Evolutionary conservation across 352 stramenopile genomes (phyloP), one percentile per base, ranked within the genome.

Genomic region (Aphanomyces cochlioides): DNA sequence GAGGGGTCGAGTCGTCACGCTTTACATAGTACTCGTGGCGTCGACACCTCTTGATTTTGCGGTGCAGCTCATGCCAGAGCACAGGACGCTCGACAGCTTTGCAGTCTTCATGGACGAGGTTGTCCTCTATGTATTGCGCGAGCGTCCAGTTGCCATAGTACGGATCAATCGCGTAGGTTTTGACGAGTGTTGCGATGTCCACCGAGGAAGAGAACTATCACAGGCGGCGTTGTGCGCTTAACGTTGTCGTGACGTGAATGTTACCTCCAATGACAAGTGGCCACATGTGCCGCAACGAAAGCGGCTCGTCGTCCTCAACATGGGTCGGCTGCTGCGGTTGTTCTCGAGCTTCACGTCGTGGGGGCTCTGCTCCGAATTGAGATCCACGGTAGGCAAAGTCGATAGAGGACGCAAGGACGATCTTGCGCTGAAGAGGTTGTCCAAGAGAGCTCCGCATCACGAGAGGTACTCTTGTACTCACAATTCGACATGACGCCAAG

Each of bases 1-100:
- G 17, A 17, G n/a, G 28, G 3, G 48, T 28, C n/a, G 19, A 28
- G 0, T 5, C 12, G 5, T 34, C n/a, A 28, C 7, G 5, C 6
- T 39, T 8, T 67, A 67, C 59, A 19, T 67, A 67, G 59, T 67
- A 67, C 21, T 67, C 59, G 41, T 67, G 59, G 28, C 59, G 59
- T 5, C 13, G 10, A 37, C 59, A 67, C 15, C n/a, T 28, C 19
- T 50, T 48, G n/a, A 67, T 28, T 34, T 67, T 67, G 39, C 59
- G 59, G 41, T 48, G 41, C 41, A 67, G 59, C 41, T 67, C 59
- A n/a, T 34, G 59, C 39, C 59, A 67, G n/a, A 40, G 39, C 39
- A 67, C 59, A 10, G 41, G 36, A 10, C 38, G 38, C 3, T 67
- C 59, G 13, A 67, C 43, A 15, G 40, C 59, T 4, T 45, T 37